Conservation (phyloP, 2,329 filamentous ascomycete genomes). For the Didymella glomerata region DNA sequence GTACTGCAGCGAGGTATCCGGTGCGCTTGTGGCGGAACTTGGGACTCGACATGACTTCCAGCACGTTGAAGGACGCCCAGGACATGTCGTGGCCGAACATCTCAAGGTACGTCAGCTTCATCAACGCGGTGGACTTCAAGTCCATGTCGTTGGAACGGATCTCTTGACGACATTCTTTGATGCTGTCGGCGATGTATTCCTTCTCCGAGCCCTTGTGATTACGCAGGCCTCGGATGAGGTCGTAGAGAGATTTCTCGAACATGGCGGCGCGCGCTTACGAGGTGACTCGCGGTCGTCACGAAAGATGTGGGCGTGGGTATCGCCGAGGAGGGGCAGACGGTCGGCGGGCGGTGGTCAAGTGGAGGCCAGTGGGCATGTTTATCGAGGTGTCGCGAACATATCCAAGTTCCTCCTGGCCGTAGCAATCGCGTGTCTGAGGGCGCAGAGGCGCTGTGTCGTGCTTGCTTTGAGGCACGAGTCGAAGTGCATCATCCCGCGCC, state of each 20-base stretch:
- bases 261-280: slow-evolving; percentile 58
- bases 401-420: slow-evolving; percentile 4
- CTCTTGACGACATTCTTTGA: slow-evolving; percentile 95
- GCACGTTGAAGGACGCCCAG: slow-evolving; percentile 97
- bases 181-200: slow-evolving; percentile 90
- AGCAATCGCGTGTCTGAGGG: background rate
- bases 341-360: slow-evolving; percentile 29
- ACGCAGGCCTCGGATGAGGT: slow-evolving; percentile 95
- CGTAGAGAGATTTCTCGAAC: slow-evolving; percentile 99
- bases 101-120: slow-evolving; percentile 97
- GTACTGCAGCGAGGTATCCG: slow-evolving; percentile 92
- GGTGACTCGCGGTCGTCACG: background rate
- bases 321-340: slow-evolving; percentile 15
- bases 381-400: slow-evolving; percentile 24
- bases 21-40: slow-evolving; percentile 96
- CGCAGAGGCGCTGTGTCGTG: slow-evolving; percentile 16
- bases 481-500: slow-evolving; percentile 16
- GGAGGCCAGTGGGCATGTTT: slow-evolving; percentile 46
- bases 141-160: slow-evolving; percentile 96
- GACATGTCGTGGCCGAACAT: slow-evolving; percentile 99
- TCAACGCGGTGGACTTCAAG: slow-evolving; percentile 91
- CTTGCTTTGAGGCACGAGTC: background rate
- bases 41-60: slow-evolving; percentile 97
- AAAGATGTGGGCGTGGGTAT: slow-evolving; percentile 4
- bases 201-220: slow-evolving; percentile 95